Conservation (phyloP, 805 yeast species). For the Teunomyces pallodes region DNA sequence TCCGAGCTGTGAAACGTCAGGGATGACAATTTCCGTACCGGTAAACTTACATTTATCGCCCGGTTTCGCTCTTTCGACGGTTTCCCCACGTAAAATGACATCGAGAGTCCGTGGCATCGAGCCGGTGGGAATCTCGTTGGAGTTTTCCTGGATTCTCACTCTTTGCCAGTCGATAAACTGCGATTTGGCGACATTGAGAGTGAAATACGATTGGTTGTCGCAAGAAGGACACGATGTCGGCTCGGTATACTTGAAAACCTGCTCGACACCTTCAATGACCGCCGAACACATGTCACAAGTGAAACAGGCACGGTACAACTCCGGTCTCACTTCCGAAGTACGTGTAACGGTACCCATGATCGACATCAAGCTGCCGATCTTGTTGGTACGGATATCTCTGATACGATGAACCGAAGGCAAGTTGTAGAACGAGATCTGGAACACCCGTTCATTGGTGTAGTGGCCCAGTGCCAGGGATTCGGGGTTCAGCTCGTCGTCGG, state of each 20-base stretch:
- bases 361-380: slow-evolving; percentile 78
- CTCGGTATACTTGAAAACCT: slow-evolving; percentile 88
- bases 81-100: slow-evolving; percentile 87
- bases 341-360: slow-evolving; percentile 95
- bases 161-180: slow-evolving; percentile 96
- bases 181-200: slow-evolving; percentile 77
- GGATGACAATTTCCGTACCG: slow-evolving; percentile 92
- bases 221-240: slow-evolving; percentile 92
- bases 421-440: slow-evolving; percentile 86
- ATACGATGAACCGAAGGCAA: slow-evolving; percentile 79
- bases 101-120: slow-evolving; percentile 98
- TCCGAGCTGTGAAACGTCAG: slow-evolving; percentile 91
- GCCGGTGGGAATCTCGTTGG: slow-evolving; percentile 96
- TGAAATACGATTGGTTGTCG: slow-evolving; percentile 83
- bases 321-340: slow-evolving; percentile 95
- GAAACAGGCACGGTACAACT: slow-evolving; percentile 80
- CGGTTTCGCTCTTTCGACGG: slow-evolving; percentile 94
- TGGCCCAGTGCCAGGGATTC: slow-evolving; percentile 22
- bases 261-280: slow-evolving; percentile 84
- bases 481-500: slow-evolving; percentile 26
- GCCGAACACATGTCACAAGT: slow-evolving; percentile 88
- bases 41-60: slow-evolving; percentile 94
- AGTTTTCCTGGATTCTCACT: slow-evolving; percentile 90
- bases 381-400: slow-evolving; percentile 86
- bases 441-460: slow-evolving; percentile 63